Percentiles rank a stretch among this genome's conserved stretches.
These are phyloP conservation scores for Sporothrix pseudoabietina DNA, from an alignment of 2,329 filamentous ascomycete species.

Conservation along the genomic window DNA sequence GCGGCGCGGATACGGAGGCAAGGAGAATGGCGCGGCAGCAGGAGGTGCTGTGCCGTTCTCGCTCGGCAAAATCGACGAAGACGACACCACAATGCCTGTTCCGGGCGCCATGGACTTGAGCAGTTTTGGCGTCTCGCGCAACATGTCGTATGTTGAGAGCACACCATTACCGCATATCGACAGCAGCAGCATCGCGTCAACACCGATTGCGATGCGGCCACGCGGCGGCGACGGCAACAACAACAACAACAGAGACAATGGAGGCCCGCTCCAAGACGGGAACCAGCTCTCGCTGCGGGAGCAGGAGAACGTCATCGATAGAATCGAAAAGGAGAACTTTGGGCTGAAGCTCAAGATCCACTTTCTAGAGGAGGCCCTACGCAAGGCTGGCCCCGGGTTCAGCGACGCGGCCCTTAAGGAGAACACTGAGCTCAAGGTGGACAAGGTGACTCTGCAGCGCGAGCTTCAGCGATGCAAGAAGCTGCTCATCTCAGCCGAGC, in stretches of 20 bases:
- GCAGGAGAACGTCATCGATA: constrained; percentile 93
- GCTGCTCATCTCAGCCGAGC: constrained; percentile 77
- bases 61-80: constrained; percentile 65
- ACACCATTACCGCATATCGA: constrained; percentile 76
- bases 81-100: constrained; percentile 70
- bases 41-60: constrained; percentile 67
- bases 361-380: constrained; percentile 87
- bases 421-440: constrained; percentile 94
- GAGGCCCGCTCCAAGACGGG: constrained; percentile 75
- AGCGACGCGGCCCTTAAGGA: constrained; percentile 87
- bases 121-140: constrained; percentile 65
- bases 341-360: constrained; percentile 95
- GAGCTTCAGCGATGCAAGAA: constrained; percentile 88
- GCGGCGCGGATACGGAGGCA: constrained; percentile 59
- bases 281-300: constrained; percentile 91
- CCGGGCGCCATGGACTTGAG: constrained; percentile 65
- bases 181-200: constrained; percentile 79
- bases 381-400: constrained; percentile 85
- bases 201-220: constrained; percentile 72
- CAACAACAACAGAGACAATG: constrained; percentile 53
- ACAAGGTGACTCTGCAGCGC: constrained; percentile 84
- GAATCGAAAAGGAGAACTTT: constrained; percentile 98
- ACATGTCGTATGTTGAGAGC: constrained; percentile 64
- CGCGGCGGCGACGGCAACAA: constrained; percentile 46
- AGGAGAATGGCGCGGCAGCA: constrained; percentile 56